phyloP scores from a whole-genome alignment of 2,329 filamentous ascomycete genomes.

The Calonectria pseudoreteaudii region DNA sequence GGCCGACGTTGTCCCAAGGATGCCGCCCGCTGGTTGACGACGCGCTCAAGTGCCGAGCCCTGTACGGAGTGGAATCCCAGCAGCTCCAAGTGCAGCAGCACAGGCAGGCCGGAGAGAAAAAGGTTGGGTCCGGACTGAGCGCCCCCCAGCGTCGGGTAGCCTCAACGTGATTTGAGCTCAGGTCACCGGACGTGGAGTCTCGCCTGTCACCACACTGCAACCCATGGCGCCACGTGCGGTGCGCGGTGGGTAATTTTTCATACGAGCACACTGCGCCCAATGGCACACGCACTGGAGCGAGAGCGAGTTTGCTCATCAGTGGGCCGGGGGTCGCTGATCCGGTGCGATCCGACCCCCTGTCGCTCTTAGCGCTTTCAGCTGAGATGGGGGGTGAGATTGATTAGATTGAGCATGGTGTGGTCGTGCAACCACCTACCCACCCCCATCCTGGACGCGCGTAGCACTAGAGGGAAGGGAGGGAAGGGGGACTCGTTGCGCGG shows the following conservation, averaged over 20 bases:
- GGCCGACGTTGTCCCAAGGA: neutral
- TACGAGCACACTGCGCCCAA: neutral
- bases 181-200: neutral
- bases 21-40: neutral
- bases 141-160: neutral
- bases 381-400: slow-evolving; percentile 2
- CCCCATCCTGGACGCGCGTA: neutral
- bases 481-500: neutral
- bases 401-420: neutral
- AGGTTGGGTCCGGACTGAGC: neutral
- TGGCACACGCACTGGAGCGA: too few species aligned
- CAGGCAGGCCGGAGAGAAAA: neutral
- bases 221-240: neutral
- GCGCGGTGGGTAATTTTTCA: neutral
- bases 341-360: slow-evolving; percentile 8
- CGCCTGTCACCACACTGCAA: neutral
- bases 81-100: neutral
- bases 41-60: neutral
- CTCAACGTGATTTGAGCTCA: neutral
- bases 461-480: too few species aligned
- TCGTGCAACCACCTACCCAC: neutral
- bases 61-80: neutral
- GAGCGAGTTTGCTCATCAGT: neutral
- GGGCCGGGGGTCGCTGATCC: neutral
- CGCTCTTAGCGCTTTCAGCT: neutral